These are phyloP conservation scores for Dujonia santamariae DNA, from an alignment of 1,139 yeast species.

Conservation along the genomic window DNA sequence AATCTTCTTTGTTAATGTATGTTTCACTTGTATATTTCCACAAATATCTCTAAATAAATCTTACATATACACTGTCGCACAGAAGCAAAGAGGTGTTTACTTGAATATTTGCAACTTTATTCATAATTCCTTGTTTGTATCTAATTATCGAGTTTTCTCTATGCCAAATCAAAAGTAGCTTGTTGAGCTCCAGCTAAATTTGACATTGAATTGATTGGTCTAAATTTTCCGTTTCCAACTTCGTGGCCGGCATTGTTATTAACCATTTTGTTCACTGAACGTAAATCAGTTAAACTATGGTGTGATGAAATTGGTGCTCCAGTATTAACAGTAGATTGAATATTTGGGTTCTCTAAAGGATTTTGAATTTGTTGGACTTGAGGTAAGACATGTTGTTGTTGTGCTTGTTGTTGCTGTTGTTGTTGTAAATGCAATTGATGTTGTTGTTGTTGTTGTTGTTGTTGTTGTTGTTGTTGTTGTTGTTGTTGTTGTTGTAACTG, in stretches of 20 bases:
- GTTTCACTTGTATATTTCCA: too few relatives aligned
- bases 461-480: constrained; percentile 5
- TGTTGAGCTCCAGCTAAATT: constrained; percentile 25
- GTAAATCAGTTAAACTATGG: constrained; percentile 28
- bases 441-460: constrained; percentile 3
- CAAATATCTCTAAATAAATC: too few relatives aligned
- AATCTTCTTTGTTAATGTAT: too few relatives aligned
- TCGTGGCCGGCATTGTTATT: constrained; percentile 8
- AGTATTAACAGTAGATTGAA: constrained; percentile 5
- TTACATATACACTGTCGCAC: too few relatives aligned
- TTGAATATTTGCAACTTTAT: too few relatives aligned
- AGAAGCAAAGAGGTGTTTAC: too few relatives aligned
- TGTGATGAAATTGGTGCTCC: constrained; percentile 12
- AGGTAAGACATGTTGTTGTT: constrained; percentile 5
- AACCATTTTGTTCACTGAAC: constrained; percentile 25
- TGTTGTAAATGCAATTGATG: constrained; percentile 1
- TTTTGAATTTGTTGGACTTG: constrained; percentile 1
- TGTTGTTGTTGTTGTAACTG: constrained; percentile 13
- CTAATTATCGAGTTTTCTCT: constrained; percentile 4
- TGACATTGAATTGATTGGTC: constrained; percentile 39
- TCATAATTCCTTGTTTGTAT: too few relatives aligned
- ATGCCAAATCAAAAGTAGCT: not conserved
- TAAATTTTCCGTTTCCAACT: constrained; percentile 18
- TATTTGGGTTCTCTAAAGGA: constrained; percentile 2
- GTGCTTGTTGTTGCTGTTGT: constrained; percentile 2